phyloP scores from a whole-genome alignment of 768 basidiomycete species.

The Boletales sp. region DNA sequence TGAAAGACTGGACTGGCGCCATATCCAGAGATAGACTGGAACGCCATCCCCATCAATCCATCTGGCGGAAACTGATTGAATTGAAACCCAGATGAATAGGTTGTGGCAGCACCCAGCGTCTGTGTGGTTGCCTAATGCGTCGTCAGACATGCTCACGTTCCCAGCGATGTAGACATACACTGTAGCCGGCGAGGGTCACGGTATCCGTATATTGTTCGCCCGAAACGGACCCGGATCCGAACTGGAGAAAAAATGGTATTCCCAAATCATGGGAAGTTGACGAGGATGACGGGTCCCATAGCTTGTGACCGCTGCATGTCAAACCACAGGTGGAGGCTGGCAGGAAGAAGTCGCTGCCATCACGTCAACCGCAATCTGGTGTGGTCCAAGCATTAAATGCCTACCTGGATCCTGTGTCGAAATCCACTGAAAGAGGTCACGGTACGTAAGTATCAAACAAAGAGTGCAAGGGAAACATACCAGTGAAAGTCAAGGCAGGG shows the following conservation, averaged over 20 bases:
- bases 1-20: slow-evolving; percentile 36
- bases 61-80: slow-evolving; percentile 12
- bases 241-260: background rate
- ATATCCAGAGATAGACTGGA: slow-evolving; percentile 36
- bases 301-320: slow-evolving; percentile 27
- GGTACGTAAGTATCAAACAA: background rate
- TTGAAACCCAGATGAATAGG: slow-evolving; percentile 5
- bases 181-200: slow-evolving; percentile 8
- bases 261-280: slow-evolving; percentile 2
- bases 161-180: slow-evolving; percentile 2
- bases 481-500: background rate
- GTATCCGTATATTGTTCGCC: slow-evolving; percentile 12
- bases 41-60: slow-evolving; percentile 40
- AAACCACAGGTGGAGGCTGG: slow-evolving; percentile 21
- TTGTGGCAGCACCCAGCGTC: slow-evolving; percentile 10
- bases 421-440: slow-evolving; percentile 12
- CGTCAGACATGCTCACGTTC: background rate
- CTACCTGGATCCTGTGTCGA: slow-evolving; percentile 27
- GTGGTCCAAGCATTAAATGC: background rate
- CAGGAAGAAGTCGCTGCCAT: slow-evolving; percentile 27
- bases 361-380: slow-evolving; percentile 9
- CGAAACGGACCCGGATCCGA: background rate
- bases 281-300: slow-evolving; percentile 28
- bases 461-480: background rate
- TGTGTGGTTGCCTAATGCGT: slow-evolving; percentile 7